A percentile compares a stretch with the other conserved stretches of the same genome.
Evolutionary conservation across 805 yeast genomes (phyloP).

Genomic region (Candida incommunis): DNA sequence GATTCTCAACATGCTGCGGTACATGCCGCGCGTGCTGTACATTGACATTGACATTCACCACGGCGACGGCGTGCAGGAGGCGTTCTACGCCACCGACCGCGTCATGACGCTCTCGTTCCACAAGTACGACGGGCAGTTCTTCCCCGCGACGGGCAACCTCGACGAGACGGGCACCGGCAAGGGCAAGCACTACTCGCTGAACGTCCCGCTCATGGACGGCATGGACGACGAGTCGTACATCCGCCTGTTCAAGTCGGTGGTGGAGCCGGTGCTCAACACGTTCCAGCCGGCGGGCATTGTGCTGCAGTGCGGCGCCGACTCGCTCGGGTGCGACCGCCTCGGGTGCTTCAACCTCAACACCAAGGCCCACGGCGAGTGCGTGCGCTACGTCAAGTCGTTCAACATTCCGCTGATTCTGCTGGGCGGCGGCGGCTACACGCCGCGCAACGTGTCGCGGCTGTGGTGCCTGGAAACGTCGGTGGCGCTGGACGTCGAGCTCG

Average conservation of each 20-base stretch:
- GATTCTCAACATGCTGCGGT: slow-evolving; percentile 61
- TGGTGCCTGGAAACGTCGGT: slow-evolving; percentile 93
- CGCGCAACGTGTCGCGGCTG: slow-evolving; percentile 88
- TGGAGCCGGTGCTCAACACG: slow-evolving; percentile 75
- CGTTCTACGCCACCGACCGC: slow-evolving; percentile 80
- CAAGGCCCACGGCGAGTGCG: slow-evolving; percentile 93
- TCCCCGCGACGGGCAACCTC: slow-evolving; percentile 86
- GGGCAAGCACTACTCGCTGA: slow-evolving; percentile 72
- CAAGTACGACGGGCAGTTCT: slow-evolving; percentile 77
- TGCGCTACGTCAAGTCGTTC: slow-evolving; percentile 71
- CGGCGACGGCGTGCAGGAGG: slow-evolving; percentile 94
- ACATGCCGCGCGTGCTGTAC: slow-evolving; percentile 74
- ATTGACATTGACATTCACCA: slow-evolving; percentile 88
- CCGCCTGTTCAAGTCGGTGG: slow-evolving; percentile 51
- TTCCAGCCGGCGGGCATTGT: slow-evolving; percentile 94
- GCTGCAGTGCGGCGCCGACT: slow-evolving; percentile 98
- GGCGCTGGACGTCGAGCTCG: slow-evolving; percentile 63
- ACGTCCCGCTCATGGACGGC: slow-evolving; percentile 83
- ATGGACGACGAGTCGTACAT: slow-evolving; percentile 76
- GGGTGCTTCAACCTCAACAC: slow-evolving; percentile 93
- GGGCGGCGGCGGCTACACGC: slow-evolving; percentile 98
- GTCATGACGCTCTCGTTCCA: slow-evolving; percentile 88
- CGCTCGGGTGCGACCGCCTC: slow-evolving; percentile 85
- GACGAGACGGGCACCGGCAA: slow-evolving; percentile 74
- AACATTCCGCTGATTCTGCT: slow-evolving; percentile 84